A percentile compares a stretch with the other conserved stretches of the same genome.
Conservation (phyloP, 106 monocot species). For the Ottelia alismoides region DNA sequence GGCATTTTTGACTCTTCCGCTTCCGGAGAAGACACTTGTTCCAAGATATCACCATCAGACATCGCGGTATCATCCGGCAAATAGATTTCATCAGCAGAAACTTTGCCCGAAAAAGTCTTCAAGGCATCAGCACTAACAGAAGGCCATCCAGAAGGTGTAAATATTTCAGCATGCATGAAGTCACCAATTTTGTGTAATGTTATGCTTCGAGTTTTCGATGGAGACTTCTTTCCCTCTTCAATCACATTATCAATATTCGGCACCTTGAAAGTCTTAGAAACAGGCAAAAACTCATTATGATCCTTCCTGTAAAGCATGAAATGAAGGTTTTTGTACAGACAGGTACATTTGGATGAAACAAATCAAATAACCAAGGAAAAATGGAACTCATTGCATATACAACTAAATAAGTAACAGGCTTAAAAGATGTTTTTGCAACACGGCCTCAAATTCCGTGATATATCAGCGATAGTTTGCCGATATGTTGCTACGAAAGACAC, state of each 20-base stretch:
- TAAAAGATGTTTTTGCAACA: too few relatives aligned
- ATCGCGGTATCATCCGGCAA: constrained; percentile 13
- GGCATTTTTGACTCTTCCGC: not conserved
- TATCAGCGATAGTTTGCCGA: too few relatives aligned
- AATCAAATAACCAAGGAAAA: too few relatives aligned
- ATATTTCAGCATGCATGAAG: constrained; percentile 43
- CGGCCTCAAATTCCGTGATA: too few relatives aligned
- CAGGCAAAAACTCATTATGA: constrained; percentile 27
- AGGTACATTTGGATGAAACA: not conserved
- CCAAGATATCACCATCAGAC: not conserved
- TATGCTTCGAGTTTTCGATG: constrained; percentile 65
- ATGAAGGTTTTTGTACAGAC: not conserved
- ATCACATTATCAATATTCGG: constrained; percentile 51
- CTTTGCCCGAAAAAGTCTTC: constrained; percentile 64
- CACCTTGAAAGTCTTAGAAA: constrained; percentile 60
- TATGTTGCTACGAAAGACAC: too few relatives aligned
- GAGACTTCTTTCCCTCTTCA: constrained; percentile 49
- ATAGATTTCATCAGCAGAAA: constrained; percentile 32
- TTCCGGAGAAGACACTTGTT: not conserved
- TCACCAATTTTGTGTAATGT: constrained; percentile 30
- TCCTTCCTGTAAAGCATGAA: constrained; percentile 45
- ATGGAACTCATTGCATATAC: too few relatives aligned
- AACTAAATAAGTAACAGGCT: too few relatives aligned
- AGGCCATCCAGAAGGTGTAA: constrained; percentile 82
- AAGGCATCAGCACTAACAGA: constrained; percentile 86